Evolutionary conservation across 106 monocot genomes (phyloP).

Genomic region (Alisma plantagoaquatica): DNA sequence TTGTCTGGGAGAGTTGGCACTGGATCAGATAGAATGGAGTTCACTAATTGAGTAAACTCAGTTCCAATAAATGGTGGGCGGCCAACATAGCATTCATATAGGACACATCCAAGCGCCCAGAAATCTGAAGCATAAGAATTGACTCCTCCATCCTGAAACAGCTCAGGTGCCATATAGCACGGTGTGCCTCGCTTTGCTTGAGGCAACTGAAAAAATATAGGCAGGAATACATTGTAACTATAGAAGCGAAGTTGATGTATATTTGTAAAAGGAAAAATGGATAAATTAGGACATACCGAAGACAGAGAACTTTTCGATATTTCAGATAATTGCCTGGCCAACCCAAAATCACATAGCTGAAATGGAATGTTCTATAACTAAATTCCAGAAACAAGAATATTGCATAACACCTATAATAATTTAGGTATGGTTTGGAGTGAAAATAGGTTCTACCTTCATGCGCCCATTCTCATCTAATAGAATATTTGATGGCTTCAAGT

Average conservation of each 20-base stretch:
- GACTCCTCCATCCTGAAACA: slow-evolving; percentile 91
- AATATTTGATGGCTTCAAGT: slow-evolving; percentile 96
- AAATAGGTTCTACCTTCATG: slow-evolving; percentile 46
- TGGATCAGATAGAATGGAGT: slow-evolving; percentile 79
- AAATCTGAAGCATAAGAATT: slow-evolving; percentile 99
- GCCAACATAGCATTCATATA: slow-evolving; percentile 91
- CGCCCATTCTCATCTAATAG: slow-evolving; percentile 89
- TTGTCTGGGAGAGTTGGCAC: slow-evolving; percentile 63
- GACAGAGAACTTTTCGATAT: slow-evolving; percentile 53
- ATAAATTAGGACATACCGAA: slow-evolving; percentile 30
- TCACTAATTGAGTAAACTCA: slow-evolving; percentile 85
- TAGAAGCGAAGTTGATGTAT: neutral
- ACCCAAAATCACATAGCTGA: slow-evolving; percentile 98
- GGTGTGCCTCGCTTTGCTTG: slow-evolving; percentile 85
- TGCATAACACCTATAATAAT: neutral
- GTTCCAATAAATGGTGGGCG: slow-evolving; percentile 71
- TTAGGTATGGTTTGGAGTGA: neutral
- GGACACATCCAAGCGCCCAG: slow-evolving; percentile 94
- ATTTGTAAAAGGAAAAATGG: too few relatives aligned
- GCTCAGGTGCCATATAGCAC: slow-evolving; percentile 99
- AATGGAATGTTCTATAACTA: neutral
- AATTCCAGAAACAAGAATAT: neutral
- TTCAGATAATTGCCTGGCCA: slow-evolving; percentile 54
- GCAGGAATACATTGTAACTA: too few relatives aligned
- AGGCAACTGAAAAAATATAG: slow-evolving; percentile 32